Evolutionary conservation across 306 rosid species (phyloP).

Genomic region (Pterocarpus macrocarpus): DNA sequence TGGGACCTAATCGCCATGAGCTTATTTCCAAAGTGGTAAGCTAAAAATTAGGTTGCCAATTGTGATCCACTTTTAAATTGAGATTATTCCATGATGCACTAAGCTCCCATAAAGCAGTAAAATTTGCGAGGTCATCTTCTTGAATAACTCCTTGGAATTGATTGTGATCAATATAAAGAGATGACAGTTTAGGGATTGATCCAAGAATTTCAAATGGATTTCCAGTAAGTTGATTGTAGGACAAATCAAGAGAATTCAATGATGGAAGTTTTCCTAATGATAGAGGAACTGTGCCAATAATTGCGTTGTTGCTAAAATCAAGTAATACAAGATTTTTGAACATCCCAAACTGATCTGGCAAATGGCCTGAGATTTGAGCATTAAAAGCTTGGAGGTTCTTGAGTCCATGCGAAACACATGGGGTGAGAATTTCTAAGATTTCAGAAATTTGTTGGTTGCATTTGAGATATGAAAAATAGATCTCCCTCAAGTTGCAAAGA

Average conservation of each 20-base stretch:
- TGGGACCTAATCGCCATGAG: too few species aligned
- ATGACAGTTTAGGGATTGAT: not conserved
- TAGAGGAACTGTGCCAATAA: not conserved
- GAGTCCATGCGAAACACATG: not conserved
- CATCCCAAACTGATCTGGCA: conserved; percentile 16
- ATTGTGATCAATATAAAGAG: not conserved
- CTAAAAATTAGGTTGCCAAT: not conserved
- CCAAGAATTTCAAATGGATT: not conserved
- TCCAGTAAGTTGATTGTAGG: not conserved
- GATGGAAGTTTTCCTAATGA: not conserved
- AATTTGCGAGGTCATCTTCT: conserved; percentile 40
- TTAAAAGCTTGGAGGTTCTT: fast-evolving
- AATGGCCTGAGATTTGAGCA: conserved; percentile 21
- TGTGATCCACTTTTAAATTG: not conserved
- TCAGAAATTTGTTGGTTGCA: not conserved
- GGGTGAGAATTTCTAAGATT: conserved; percentile 1
- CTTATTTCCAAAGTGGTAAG: too few species aligned
- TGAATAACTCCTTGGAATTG: not conserved
- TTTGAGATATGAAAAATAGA: conserved; percentile 26
- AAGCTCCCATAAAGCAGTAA: not conserved
- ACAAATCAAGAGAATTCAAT: not conserved
- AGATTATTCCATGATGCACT: not conserved
- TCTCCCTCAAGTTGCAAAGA: conserved; percentile 31
- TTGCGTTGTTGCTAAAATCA: not conserved
- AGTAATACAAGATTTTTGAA: not conserved